Percentiles rank a stretch among this genome's conserved stretches.
Conservation (phyloP, 352 stramenopile species). For the Aphanomyces invadans region DNA sequence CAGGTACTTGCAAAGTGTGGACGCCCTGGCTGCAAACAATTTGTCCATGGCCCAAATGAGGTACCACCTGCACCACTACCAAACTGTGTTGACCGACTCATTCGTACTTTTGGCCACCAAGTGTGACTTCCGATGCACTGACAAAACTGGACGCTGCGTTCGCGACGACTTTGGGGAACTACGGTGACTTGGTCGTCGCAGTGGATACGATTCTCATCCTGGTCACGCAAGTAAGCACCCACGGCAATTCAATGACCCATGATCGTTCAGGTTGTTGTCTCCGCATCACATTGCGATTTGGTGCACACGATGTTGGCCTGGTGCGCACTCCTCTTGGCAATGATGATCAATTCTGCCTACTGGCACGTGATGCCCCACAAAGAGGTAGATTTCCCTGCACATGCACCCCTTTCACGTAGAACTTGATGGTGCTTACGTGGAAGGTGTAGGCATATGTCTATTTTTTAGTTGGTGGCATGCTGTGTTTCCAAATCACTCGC, state of each 20-base stretch:
- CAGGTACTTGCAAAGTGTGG: not conserved
- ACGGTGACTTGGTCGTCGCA: constrained; percentile 3
- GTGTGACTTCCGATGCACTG: not conserved
- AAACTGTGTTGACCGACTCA: not conserved
- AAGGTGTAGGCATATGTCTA: constrained; percentile 12
- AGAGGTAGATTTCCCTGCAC: not conserved
- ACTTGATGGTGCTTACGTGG: too few relatives aligned
- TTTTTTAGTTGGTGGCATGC: not conserved
- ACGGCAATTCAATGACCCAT: not conserved
- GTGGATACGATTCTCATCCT: constrained; percentile 11
- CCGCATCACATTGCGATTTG: constrained; percentile 9
- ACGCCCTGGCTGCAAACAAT: not conserved
- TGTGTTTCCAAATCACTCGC: not conserved
- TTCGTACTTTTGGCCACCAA: not conserved
- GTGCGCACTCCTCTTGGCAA: not conserved
- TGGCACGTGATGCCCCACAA: constrained; percentile 5
- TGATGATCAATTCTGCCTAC: constrained; percentile 3
- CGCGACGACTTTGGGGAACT: not conserved
- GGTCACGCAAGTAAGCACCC: not conserved
- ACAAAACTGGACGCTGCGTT: not conserved
- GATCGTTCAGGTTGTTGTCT: not conserved
- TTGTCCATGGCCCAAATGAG: not conserved
- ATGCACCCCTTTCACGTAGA: too few relatives aligned
- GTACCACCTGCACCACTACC: not conserved
- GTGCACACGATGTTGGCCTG: not conserved